Percentiles rank a stretch among this genome's conserved stretches.
Evolutionary conservation across 2,329 filamentous ascomycete genomes (phyloP).

Genomic region (Penicillium sp.): DNA sequence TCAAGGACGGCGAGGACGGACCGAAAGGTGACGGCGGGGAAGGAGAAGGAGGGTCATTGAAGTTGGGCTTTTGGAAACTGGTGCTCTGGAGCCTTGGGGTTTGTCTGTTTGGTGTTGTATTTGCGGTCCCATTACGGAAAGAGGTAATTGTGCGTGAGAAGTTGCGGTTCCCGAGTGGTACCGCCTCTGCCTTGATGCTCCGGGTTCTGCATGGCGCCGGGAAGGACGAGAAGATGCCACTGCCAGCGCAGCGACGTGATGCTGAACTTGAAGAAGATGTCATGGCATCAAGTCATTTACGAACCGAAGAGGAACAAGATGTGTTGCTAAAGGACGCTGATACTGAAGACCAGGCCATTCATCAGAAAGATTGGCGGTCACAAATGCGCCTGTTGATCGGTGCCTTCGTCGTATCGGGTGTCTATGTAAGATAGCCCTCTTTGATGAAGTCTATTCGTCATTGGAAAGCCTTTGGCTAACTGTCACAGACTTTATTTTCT

Average conservation of each 20-base stretch:
- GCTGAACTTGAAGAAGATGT: slow-evolving; percentile 26
- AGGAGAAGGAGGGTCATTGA: slow-evolving; percentile 74
- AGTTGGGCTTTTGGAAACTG: slow-evolving; percentile 70
- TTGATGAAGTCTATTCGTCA: neutral
- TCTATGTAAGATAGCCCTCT: slow-evolving; percentile 43
- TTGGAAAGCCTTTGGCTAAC: slow-evolving; percentile 21
- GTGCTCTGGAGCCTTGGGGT: slow-evolving; percentile 89
- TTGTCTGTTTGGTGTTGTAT: slow-evolving; percentile 95
- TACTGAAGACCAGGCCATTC: slow-evolving; percentile 32
- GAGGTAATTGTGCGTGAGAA: slow-evolving; percentile 93
- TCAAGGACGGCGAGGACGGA: slow-evolving; percentile 73
- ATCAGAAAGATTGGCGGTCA: slow-evolving; percentile 57
- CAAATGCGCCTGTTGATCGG: slow-evolving; percentile 60
- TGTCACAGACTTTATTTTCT: slow-evolving; percentile 69
- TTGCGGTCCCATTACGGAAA: slow-evolving; percentile 83
- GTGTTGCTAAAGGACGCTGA: slow-evolving; percentile 51
- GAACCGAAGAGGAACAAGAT: slow-evolving; percentile 41
- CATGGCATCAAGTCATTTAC: slow-evolving; percentile 32
- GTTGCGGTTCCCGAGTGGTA: slow-evolving; percentile 90
- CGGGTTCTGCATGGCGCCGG: slow-evolving; percentile 73
- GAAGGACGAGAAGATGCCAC: slow-evolving; percentile 43
- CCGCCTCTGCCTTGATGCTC: slow-evolving; percentile 91
- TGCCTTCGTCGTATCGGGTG: slow-evolving; percentile 59
- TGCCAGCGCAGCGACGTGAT: slow-evolving; percentile 9
- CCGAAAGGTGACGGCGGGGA: slow-evolving; percentile 67